Evolutionary conservation across 2,329 filamentous ascomycete species (phyloP), one percentile per base, ranked within the genome.

Genomic region (Exophiala mesophila): DNA sequence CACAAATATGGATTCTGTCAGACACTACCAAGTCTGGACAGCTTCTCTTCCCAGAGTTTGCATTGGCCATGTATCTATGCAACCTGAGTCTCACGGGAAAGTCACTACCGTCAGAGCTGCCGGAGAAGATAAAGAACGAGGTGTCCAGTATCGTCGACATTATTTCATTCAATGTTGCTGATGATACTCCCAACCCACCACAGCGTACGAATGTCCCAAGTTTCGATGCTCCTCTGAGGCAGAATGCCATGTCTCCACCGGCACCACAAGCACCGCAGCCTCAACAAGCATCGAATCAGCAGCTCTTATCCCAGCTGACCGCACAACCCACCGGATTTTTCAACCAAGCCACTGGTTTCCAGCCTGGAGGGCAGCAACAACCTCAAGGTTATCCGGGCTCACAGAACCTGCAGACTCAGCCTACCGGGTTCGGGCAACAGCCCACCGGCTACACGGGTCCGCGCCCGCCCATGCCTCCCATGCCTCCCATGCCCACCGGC

Each of bases 91-190:
- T 97, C 45, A 92, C 87, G 1, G 88, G 88, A 45, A 95, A 94
- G 65, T 72, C 82, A 1, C 66, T 98, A 17, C 92, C 92, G 0
- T 60, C 73, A 2, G 64, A 61, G 4, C 73, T 98, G 7, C 92
- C 92, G 0, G 88, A 96, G 21, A 83, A 80, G 45, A 82, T 98
- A 53, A 85, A 82, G 69, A 98, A 98, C 58, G 92, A 98, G 64
- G 92, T 98, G 13, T 97, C 90, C 3, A 95, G 92, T 66, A 97
- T 98, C 89, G 92, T 98, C 29, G 92, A 98, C 61, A 98, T 98
- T 43, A 98, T 98, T 60, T 95, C 88, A 46, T 98, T 98, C 62
- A 88, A 83, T 55, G 78, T 96, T 17, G 80, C 79, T 1, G 92
- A 98, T 52, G 83, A 90, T 19, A 70, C 69, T 28, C 70, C 68